These are phyloP conservation scores for Fraxinus anomala DNA, from an alignment of 257 asterid genomes.

Conservation along the genomic window DNA sequence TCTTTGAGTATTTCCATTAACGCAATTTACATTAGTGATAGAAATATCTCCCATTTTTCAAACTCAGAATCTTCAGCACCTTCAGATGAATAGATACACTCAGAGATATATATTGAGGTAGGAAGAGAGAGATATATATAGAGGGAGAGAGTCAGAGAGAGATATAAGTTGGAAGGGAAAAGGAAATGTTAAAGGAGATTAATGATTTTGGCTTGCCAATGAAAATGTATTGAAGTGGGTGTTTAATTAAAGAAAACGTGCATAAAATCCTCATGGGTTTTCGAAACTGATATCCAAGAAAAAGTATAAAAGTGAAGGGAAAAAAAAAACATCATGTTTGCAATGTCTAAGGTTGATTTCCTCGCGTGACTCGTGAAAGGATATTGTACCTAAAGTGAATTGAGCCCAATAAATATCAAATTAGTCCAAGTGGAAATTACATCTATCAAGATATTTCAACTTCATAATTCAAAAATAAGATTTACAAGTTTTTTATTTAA, in stretches of 20 bases:
- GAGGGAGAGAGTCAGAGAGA: conserved; percentile 8
- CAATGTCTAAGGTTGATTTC: conserved; percentile 59
- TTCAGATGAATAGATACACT: neutral
- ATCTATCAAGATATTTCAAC: too few relatives aligned
- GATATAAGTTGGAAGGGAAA: conserved; percentile 24
- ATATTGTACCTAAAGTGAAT: neutral
- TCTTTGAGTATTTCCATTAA: conserved; percentile 52
- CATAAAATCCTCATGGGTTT: conserved; percentile 65
- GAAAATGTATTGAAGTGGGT: conserved; percentile 22
- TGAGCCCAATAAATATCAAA: too few relatives aligned
- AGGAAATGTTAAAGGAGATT: conserved; percentile 29
- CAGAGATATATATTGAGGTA: conserved; percentile 18
- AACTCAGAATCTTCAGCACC: neutral
- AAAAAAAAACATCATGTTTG: conserved; percentile 7
- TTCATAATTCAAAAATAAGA: too few relatives aligned
- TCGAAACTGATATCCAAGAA: conserved; percentile 36
- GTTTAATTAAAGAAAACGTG: conserved; percentile 19
- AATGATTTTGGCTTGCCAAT: conserved; percentile 30
- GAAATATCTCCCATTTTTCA: conserved; percentile 79
- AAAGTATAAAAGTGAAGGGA: conserved; percentile 19
- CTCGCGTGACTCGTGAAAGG: conserved; percentile 51
- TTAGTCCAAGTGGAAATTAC: too few relatives aligned
- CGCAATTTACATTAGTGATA: conserved; percentile 36
- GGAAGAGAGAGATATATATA: conserved; percentile 28
- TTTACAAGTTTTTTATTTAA: too few relatives aligned